Base-by-base conservation (phyloP, 2,329 filamentous ascomycete genomes). In the Keithomyces neogunnii region DNA sequence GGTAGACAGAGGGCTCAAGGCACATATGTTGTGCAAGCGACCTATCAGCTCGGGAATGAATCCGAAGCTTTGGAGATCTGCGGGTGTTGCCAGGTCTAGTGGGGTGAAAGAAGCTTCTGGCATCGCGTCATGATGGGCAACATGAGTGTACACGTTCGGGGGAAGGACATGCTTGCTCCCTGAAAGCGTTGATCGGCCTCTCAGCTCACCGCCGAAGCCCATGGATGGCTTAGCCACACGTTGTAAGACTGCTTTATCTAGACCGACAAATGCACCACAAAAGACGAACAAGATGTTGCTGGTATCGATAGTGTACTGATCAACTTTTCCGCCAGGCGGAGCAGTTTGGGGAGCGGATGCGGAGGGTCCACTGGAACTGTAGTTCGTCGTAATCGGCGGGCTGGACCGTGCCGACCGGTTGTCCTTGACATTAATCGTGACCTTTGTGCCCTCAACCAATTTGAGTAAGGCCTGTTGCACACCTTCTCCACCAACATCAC, bases 211-310 rank as follows among this genome's bases (percentile, higher is more conserved):
- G 4, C 91, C 91, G 61, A 99, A 99, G 1, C 93, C 93, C 59
- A 99, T 92, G 3, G 88, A 87, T 0, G 81, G 79, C 62, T 87
- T 89, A 10, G 89, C 86, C 44, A 97, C 85, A n/a, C 93, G 84
- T 53, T 90, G 86, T 53, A 95, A 75, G 47, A 99, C 81, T 35
- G 86, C 80, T 65, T 95, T 96, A 62, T 96, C 89, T 1, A 97
- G 75, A 2, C 91, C 92, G 36, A 95, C 88, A 64, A 99, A 99
- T 19, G 93, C 93, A 19, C 93, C 93, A 10, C 91, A 95, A 66
- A 93, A 96, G 42, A 99, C 90, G 70, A 99, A 99, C 31, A 99
- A 79, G 53, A 99, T 97, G 60, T 97, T 96, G 57, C 90, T 91
- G 0, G 93, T 99, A 60, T 93, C 87, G 52, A 96, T 85, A 51